Conservation (phyloP, 176 grass and related monocot species). For the Dactylis glomerata region DNA sequence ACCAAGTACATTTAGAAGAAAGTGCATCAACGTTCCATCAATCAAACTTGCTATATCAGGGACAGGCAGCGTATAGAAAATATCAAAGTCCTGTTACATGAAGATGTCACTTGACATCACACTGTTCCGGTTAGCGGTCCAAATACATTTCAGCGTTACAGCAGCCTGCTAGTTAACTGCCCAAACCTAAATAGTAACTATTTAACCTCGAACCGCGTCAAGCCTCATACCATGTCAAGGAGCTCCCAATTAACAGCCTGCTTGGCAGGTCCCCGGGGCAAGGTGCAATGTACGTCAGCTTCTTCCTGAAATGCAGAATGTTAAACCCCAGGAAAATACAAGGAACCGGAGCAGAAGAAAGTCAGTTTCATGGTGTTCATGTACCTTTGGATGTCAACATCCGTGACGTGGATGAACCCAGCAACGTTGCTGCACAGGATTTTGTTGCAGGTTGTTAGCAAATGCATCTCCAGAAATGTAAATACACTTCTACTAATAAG, state of each 20-base stretch:
- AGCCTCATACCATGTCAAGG: conserved; percentile 82
- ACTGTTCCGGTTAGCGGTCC: background rate
- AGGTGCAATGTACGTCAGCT: conserved; percentile 79
- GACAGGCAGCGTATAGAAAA: background rate
- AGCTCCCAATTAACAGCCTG: conserved; percentile 76
- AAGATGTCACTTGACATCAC: background rate
- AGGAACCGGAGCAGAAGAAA: background rate
- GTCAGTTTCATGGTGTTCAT: background rate
- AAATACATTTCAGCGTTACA: background rate
- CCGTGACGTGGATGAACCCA: conserved; percentile 88
- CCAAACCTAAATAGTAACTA: conserved; percentile 15
- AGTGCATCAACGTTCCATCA: background rate
- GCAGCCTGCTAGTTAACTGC: background rate
- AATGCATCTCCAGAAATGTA: background rate
- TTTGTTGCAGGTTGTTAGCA: conserved; percentile 3
- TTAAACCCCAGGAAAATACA: background rate
- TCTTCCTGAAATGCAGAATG: conserved; percentile 58
- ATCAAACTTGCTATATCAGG: background rate
- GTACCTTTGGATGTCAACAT: conserved; percentile 95
- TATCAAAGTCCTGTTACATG: background rate
- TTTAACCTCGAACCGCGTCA: conserved; percentile 24
- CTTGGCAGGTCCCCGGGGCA: conserved; percentile 82
- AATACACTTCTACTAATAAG: background rate
- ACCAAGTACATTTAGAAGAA: background rate
- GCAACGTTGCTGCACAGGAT: conserved; percentile 79